phyloP scores from a whole-genome alignment of 495 filamentous ascomycete genomes.

The Trichodelitschia bisporula region DNA sequence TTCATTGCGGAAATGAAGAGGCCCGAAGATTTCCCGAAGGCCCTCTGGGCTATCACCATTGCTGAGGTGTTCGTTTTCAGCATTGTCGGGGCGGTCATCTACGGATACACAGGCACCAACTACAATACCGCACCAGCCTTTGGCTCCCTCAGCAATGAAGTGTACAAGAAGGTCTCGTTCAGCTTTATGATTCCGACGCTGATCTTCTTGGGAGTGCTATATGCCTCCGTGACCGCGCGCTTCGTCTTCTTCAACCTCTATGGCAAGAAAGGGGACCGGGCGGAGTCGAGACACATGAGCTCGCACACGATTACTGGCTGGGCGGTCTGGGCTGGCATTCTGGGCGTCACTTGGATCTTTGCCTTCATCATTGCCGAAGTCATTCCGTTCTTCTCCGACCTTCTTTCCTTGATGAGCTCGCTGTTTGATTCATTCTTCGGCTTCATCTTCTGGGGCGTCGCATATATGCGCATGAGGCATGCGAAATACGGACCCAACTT shows the following conservation, averaged over 20 bases:
- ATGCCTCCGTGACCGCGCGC: constrained; percentile 65
- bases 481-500: constrained; percentile 39
- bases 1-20: constrained; percentile 88
- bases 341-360: constrained; percentile 45
- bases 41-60: constrained; percentile 67
- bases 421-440: constrained; percentile 85
- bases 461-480: constrained; percentile 59
- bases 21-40: constrained; percentile 70
- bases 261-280: constrained; percentile 18
- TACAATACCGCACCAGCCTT: constrained; percentile 69
- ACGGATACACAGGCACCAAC: constrained; percentile 60
- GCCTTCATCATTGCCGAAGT: constrained; percentile 74
- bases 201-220: constrained; percentile 71
- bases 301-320: constrained; percentile 65
- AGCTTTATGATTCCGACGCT: constrained; percentile 84
- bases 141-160: constrained; percentile 41
- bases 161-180: constrained; percentile 63
- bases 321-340: constrained; percentile 48
- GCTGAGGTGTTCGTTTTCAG: constrained; percentile 64
- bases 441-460: constrained; percentile 84
- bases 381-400: constrained; percentile 72
- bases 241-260: constrained; percentile 73
- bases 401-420: constrained; percentile 67
- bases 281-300: constrained; percentile 43
- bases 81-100: constrained; percentile 47